Base-by-base conservation (phyloP, 441 rosid species). In the Gossypium gossypioides region DNA sequence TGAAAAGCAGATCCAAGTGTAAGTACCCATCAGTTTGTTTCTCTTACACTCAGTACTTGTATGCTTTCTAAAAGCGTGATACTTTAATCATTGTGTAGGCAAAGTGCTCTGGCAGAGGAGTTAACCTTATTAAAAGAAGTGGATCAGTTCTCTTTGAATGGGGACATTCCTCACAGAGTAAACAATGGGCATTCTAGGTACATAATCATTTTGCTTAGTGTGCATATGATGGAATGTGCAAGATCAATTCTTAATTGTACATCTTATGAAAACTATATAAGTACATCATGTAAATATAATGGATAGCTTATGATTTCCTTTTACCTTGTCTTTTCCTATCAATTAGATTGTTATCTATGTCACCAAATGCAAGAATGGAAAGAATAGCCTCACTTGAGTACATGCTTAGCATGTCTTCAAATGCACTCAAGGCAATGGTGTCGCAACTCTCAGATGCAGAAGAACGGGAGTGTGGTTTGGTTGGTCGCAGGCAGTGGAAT, bases 381-480 rank as follows among this genome's bases (percentile, higher is more conserved):
- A 84, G 90, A 79, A 80, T 83, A 58, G 81, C 85, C 68, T 83
- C 89, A 72, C 86, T 89, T 44, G 91, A 89, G 80, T 74, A 71
- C 73, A 87, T 89, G 91, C 80, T 84, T 76, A 86, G 78, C 80
- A 80, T 87, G 83, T 87, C 91, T 65, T 83, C 91, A 61, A 79
- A 79, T 77, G 81, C 88, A 8, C 86, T 89, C 58, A 81, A 55
- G 56, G 81, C 79, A 57, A 89, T 89, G 94, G 87, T 86, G 72
- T 86, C 91, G 59, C 94, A 89, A 79, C 85, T 89, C 71, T 87
- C 86, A 22, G 94, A 84, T 78, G 90, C 90, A 81, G 88, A 87
- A 81, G 89, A 86, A 77, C 83, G 78, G 73, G 93, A 87, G 77
- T 85, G 82, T 62, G 80, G 79, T 65, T 68, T 84, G 66, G 76